Base-by-base conservation (phyloP, 306 rosid species). In the Alnus rubra region DNA sequence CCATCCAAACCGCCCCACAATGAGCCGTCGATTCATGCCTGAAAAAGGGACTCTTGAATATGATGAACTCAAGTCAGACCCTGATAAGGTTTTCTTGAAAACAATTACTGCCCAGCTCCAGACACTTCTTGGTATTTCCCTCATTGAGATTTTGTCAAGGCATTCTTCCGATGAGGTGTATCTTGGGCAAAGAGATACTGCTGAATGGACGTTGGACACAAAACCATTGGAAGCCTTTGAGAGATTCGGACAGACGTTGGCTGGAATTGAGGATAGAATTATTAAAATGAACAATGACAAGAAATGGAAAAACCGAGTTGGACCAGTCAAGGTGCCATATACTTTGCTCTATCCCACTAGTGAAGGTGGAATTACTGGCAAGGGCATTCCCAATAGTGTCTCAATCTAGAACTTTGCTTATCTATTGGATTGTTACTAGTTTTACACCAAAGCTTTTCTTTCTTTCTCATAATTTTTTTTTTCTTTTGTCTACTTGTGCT, bases 371-470 rank as follows among this genome's bases (percentile, higher is more conserved):
- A 64, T 92, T 4, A 86, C 91, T 53, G 97, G 96, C 54, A 89
- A 4, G 88, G 98, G 98, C 69, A 94, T 94, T 71, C 97, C 96
- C 33, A 94, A 94, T 73, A 94, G 98, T 71, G 87, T 90, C n/a
- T 67, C 97, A 23, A 92, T 94, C 50, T 92, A 78, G 84, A 82
- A 48, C 13, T 23, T 49, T 8, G 71, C 39, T 62, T 71, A 6
- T 54, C 62, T 18, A 12, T n/a, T 30, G 37, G 60, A 60, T 45
- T 55, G 9, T 49, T 16, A 12, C 4, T 23, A 14, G 42, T 33
- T 31, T 16, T 5, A 33, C 69, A 35, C 16, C 33, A 6, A 6
- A 31, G 44, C 2, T 62, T 62, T 42, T 0, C 45, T 42, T 42
- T 42, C 8, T 58, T 33, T 33, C 37, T 33, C 2, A 23, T 23